Evolutionary conservation across 164 flowering plant genomes (phyloP), one percentile per base, ranked within the genome.

Genomic region (Cinnamomum micranthum): DNA sequence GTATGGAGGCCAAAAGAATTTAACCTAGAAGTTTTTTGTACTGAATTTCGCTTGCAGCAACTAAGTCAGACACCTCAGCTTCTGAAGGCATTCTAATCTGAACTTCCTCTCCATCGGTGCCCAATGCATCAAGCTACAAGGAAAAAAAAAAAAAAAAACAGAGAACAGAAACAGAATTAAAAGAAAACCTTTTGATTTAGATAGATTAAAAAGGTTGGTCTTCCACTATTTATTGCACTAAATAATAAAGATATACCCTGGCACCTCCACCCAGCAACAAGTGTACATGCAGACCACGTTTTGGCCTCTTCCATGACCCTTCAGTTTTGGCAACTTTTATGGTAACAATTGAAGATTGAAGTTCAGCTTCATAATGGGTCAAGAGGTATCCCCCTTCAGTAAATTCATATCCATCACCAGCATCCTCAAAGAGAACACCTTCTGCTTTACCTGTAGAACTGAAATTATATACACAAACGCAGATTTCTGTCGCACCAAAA

Each of bases 381-480:
- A 91, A 72, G 6, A 95, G 87, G 82, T 88, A 95, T 63, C 74
- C 85, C 27, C 98, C 97, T 73, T 74, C 74, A 10, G 67, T 86
- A 80, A 86, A 95, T 78, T 80, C 92, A 85, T 93, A 91, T 71
- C 99, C 99, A 87, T 95, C 99, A 50, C 98, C 99, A 79, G 89
- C 90, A 82, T 95, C 99, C 83, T 95, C 99, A 83, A 80, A 95
- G 13, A 95, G 84, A 81, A 89, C 70, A 70, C 99, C 99, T 86
- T 86, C 80, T 77, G 98, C 99, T 83, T 85, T 90, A 64, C 99
- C 99, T 95, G 86, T 41, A 80, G 23, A 74, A 75, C 50, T 2
- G 22, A 22, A 23, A 2, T 20, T 55, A 41, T 41, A 41, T 6
- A 41, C 47, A 41, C 47, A 1, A 7, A 9, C 2, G 10, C 47